Conservation (phyloP, 345 rosid genomes). For the Salix exigua region DNA sequence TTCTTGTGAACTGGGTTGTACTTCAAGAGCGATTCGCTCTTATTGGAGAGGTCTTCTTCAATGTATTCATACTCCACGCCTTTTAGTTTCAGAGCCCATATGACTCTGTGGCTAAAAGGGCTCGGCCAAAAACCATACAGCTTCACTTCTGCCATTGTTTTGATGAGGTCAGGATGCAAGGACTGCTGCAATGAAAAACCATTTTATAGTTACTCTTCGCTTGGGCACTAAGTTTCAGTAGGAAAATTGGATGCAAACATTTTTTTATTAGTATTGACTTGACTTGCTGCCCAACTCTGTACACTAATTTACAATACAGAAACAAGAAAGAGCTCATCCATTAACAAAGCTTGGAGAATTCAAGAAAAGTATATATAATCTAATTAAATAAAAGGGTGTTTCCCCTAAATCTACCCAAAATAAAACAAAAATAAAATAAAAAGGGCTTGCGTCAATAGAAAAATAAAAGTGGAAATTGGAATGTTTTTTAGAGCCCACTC, state of each 20-base stretch:
- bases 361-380: not conserved
- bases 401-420: no score
- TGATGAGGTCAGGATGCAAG: not conserved
- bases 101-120: conserved; percentile 2
- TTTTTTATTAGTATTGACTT: no score
- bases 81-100: conserved; percentile 20
- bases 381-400: no score
- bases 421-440: no score
- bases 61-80: conserved; percentile 1
- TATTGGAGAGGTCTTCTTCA: conserved; percentile 6
- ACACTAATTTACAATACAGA: not conserved
- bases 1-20: conserved; percentile 11
- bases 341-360: not conserved
- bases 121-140: conserved; percentile 8
- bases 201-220: not conserved
- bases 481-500: no score
- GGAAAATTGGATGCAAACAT: no score
- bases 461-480: no score
- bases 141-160: conserved; percentile 13
- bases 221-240: no score
- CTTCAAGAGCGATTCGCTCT: conserved; percentile 9
- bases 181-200: not conserved
- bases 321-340: not conserved
- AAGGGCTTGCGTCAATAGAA: no score
- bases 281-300: not conserved